A percentile compares a stretch with the other conserved stretches of the same genome.
These are phyloP conservation scores for Ramaria sp. DNA, from an alignment of 768 basidiomycete genomes.

Conservation along the genomic window DNA sequence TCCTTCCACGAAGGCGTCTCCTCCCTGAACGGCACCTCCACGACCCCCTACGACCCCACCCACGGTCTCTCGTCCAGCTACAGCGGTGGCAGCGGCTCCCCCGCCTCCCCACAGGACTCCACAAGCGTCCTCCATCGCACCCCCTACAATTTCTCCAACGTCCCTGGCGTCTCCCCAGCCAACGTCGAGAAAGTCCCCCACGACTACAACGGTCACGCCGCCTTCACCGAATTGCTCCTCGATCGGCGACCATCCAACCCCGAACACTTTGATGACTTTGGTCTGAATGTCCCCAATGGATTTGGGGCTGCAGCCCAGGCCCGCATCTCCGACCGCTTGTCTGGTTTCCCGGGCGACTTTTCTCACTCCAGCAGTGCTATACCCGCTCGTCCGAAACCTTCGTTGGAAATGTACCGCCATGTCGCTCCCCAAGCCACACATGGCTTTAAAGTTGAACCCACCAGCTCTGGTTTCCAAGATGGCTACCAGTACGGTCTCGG, in stretches of 20 bases:
- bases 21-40: constrained; percentile 40
- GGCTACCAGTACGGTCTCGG: constrained; percentile 35
- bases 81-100: constrained; percentile 66
- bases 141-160: constrained; percentile 34
- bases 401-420: constrained; percentile 49
- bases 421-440: constrained; percentile 66
- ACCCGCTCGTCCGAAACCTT: constrained; percentile 39
- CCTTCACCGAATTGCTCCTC: constrained; percentile 45
- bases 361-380: constrained; percentile 34
- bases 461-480: constrained; percentile 2
- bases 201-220: constrained; percentile 40
- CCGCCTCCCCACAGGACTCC: constrained; percentile 63
- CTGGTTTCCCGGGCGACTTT: constrained; percentile 43
- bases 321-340: constrained; percentile 38
- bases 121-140: constrained; percentile 40
- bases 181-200: constrained; percentile 27
- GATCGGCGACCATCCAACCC: constrained; percentile 48
- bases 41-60: constrained; percentile 54
- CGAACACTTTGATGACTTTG: constrained; percentile 58
- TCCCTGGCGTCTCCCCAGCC: constrained; percentile 19
- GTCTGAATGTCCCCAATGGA: constrained; percentile 34
- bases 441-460: constrained; percentile 25
- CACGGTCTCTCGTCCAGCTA: constrained; percentile 51
- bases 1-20: constrained; percentile 49
- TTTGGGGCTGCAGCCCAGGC: constrained; percentile 21